Evolutionary conservation across 2,329 filamentous ascomycete species (phyloP).

Genomic region (Fusarium udum): DNA sequence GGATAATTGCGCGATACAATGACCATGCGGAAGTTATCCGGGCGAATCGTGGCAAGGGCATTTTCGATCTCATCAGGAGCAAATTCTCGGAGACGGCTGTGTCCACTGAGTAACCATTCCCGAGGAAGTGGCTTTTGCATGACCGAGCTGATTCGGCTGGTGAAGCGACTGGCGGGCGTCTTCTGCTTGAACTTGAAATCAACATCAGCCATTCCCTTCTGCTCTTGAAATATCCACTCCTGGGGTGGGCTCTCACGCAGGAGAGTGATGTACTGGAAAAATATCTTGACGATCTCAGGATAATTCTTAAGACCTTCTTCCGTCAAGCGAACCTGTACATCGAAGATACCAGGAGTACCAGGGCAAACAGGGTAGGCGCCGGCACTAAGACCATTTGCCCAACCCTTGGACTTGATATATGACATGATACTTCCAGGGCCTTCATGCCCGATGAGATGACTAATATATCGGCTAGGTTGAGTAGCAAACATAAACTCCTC

Average conservation of each 20-base stretch:
- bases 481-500: constrained; percentile 82
- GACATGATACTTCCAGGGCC: constrained; percentile 92
- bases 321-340: constrained; percentile 80
- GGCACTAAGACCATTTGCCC: constrained; percentile 84
- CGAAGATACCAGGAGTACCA: constrained; percentile 80
- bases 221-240: constrained; percentile 94
- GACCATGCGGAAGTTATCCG: constrained; percentile 89
- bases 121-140: constrained; percentile 93
- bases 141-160: constrained; percentile 81
- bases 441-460: constrained; percentile 90
- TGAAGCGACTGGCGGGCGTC: constrained; percentile 87
- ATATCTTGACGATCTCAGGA: constrained; percentile 79
- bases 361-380: constrained; percentile 81
- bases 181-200: constrained; percentile 97
- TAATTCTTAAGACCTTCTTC: constrained; percentile 85
- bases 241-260: constrained; percentile 82
- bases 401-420: constrained; percentile 88
- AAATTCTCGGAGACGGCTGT: constrained; percentile 80
- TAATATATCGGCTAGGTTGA: constrained; percentile 85
- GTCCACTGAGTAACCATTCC: constrained; percentile 86
- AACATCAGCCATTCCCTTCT: constrained; percentile 88
- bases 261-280: constrained; percentile 93
- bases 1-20: constrained; percentile 86
- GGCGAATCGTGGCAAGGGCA: constrained; percentile 76
- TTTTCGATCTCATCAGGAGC: constrained; percentile 79